phyloP scores from a whole-genome alignment of 768 basidiomycete genomes.

The Boletus subparvulus region DNA sequence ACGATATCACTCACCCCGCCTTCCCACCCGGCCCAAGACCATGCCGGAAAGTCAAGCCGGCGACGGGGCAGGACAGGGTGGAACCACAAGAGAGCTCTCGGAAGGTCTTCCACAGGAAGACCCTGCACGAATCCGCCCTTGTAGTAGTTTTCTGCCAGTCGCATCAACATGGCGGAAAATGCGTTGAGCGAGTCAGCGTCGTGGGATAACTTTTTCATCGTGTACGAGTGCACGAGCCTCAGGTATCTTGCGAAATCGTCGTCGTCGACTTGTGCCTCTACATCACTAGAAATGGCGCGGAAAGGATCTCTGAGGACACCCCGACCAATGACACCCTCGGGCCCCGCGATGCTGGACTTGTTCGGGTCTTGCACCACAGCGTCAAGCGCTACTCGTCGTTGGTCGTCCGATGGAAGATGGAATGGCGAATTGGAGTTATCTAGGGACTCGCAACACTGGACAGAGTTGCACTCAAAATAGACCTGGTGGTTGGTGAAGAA shows the following conservation, averaged over 20 bases:
- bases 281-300: background rate
- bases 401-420: no score
- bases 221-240: slow-evolving; percentile 5
- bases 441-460: no score
- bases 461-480: no score
- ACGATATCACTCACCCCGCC: background rate
- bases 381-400: no score
- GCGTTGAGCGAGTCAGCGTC: slow-evolving; percentile 14
- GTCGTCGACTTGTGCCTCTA: background rate
- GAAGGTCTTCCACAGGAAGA: slow-evolving; percentile 3
- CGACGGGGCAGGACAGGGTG: slow-evolving; percentile 1
- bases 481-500: no score
- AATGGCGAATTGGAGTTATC: no score
- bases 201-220: background rate
- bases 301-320: slow-evolving; percentile 12
- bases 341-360: background rate
- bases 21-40: slow-evolving; percentile 17
- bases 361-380: no score
- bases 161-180: slow-evolving; percentile 11
- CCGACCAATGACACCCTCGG: background rate
- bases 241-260: background rate
- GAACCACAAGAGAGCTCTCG: slow-evolving; percentile 12
- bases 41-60: background rate
- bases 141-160: background rate
- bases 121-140: background rate